phyloP scores from a whole-genome alignment of 2,329 filamentous ascomycete species.

The Stagonosporopsis tanaceti region DNA sequence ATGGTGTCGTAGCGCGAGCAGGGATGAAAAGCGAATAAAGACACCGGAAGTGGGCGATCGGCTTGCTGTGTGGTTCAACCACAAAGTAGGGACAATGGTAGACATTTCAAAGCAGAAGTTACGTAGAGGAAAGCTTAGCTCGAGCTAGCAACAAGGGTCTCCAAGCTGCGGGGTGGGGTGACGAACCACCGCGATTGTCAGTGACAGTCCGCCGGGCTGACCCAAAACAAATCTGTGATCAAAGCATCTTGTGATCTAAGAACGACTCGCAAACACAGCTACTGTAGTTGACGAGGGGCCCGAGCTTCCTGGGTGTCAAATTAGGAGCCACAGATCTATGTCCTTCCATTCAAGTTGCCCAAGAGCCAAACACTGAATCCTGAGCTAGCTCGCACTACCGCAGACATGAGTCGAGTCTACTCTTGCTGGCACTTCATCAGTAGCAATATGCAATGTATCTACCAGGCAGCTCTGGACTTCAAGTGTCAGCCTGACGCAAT shows the following conservation, averaged over 20 bases:
- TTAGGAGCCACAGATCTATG: not conserved
- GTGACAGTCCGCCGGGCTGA: slow-evolving; percentile 1
- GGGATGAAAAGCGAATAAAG: not conserved
- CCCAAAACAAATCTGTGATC: not conserved
- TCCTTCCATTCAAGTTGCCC: not conserved
- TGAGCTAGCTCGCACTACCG: not conserved
- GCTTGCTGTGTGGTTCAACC: not conserved
- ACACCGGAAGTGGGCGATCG: not conserved
- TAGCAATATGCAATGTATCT: not conserved
- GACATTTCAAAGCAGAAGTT: slow-evolving; percentile 25
- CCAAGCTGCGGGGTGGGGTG: slow-evolving; percentile 18
- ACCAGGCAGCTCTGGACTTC: not conserved
- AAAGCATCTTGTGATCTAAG: not conserved
- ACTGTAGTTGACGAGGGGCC: not conserved
- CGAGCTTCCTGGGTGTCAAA: not conserved
- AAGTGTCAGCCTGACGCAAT: not conserved
- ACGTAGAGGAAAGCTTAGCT: slow-evolving; percentile 26
- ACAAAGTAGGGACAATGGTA: slow-evolving; percentile 1
- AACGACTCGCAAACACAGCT: not conserved
- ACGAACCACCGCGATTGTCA: slow-evolving; percentile 23
- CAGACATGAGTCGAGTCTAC: not conserved
- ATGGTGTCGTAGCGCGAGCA: slow-evolving; percentile 21
- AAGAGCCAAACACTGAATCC: not conserved
- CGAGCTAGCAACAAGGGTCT: slow-evolving; percentile 23
- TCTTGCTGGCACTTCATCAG: not conserved